Evolutionary conservation across 306 rosid genomes (phyloP).

Genomic region (Ceratonia siliqua): DNA sequence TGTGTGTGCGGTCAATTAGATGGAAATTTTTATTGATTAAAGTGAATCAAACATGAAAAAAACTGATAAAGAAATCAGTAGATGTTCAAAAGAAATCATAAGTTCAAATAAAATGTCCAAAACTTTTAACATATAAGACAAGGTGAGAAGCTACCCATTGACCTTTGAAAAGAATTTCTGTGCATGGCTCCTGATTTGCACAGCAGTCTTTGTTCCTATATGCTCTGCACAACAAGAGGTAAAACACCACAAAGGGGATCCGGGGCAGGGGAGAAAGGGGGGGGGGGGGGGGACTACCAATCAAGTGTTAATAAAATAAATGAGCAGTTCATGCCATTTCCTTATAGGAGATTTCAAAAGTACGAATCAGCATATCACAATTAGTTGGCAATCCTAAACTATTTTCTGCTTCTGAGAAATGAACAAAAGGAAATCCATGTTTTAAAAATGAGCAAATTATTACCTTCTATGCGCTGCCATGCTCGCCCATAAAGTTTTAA

Average conservation of each 20-base stretch:
- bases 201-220: slow-evolving; percentile 99
- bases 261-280: slow-evolving; percentile 10
- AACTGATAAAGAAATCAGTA: slow-evolving; percentile 26
- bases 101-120: slow-evolving; percentile 25
- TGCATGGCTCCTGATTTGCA: slow-evolving; percentile 99
- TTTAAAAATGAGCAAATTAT: neutral
- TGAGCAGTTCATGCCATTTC: slow-evolving; percentile 12
- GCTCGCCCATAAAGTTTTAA: slow-evolving; percentile 94
- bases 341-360: slow-evolving; percentile 1
- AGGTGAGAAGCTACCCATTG: slow-evolving; percentile 53
- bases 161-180: slow-evolving; percentile 99
- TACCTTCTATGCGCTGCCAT: slow-evolving; percentile 99
- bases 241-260: slow-evolving; percentile 11
- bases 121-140: slow-evolving; percentile 28
- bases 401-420: slow-evolving; percentile 15
- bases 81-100: slow-evolving; percentile 6
- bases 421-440: neutral
- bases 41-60: slow-evolving; percentile 17
- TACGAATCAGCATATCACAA: slow-evolving; percentile 19
- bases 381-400: slow-evolving; percentile 24
- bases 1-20: neutral
- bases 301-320: slow-evolving; percentile 21
- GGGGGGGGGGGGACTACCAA: neutral
- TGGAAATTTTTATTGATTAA: neutral
- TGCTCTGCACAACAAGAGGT: slow-evolving; percentile 67